Percentiles rank a stretch among this genome's conserved stretches.
phyloP scores from a whole-genome alignment of 768 basidiomycete species.

The Cystobasidium ongulense region DNA sequence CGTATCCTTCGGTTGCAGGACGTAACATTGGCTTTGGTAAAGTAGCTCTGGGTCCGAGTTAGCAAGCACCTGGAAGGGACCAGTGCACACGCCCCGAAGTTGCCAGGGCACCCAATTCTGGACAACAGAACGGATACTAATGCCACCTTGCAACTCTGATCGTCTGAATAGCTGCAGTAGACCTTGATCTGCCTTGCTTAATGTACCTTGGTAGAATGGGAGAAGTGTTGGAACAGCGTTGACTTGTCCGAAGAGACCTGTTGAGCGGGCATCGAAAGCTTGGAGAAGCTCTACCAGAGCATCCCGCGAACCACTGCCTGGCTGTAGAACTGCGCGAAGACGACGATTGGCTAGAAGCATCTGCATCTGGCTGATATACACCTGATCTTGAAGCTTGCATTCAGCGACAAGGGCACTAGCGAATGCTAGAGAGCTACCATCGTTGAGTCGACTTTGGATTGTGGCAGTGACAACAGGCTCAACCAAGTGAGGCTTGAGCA shows the following conservation, averaged over 20 bases:
- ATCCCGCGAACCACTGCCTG: constrained; percentile 42
- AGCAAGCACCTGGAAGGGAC: constrained; percentile 62
- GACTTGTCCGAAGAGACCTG: background rate
- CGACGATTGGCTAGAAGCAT: constrained; percentile 36
- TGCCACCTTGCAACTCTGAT: constrained; percentile 21
- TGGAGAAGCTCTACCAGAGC: background rate
- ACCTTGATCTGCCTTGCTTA: constrained; percentile 64
- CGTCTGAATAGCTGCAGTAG: constrained; percentile 36
- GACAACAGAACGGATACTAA: background rate
- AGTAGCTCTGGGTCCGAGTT: constrained; percentile 64
- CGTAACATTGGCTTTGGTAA: constrained; percentile 54
- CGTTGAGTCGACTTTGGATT: constrained; percentile 55
- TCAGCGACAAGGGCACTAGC: constrained; percentile 31
- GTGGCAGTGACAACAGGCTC: constrained; percentile 64
- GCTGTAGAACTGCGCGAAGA: constrained; percentile 56
- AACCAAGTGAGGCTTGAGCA: constrained; percentile 55
- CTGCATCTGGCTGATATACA: constrained; percentile 37
- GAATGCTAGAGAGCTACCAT: background rate
- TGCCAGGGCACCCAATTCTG: constrained; percentile 32
- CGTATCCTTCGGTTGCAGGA: constrained; percentile 52
- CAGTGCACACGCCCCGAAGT: constrained; percentile 52
- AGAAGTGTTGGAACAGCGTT: constrained; percentile 55
- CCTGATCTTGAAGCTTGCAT: constrained; percentile 49
- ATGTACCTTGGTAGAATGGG: constrained; percentile 66
- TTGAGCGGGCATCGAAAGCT: background rate